A percentile compares a stretch with the other conserved stretches of the same genome.
These are phyloP conservation scores for Hericium coralloides DNA, from an alignment of 768 basidiomycete species.

Conservation along the genomic window DNA sequence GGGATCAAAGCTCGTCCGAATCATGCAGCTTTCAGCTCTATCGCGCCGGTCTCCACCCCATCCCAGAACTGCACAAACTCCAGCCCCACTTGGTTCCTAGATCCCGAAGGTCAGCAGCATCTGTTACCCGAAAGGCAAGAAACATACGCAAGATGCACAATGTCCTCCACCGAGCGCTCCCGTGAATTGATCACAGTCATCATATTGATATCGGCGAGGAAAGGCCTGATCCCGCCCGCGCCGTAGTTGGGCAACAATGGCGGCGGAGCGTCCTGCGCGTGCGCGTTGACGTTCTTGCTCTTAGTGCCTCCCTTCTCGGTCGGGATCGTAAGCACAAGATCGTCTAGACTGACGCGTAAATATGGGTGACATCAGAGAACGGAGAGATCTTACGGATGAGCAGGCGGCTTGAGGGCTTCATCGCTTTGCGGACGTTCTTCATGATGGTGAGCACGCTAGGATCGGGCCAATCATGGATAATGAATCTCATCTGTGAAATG, in stretches of 20 bases:
- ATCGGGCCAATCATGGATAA: conserved; percentile 28
- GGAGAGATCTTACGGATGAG: conserved; percentile 21
- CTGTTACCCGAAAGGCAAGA: not conserved
- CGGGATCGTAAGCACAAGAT: conserved; percentile 2
- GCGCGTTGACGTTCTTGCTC: not conserved
- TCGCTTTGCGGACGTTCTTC: conserved; percentile 21
- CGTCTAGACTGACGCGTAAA: not conserved
- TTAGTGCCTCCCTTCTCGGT: not conserved
- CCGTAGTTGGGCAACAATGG: conserved; percentile 13
- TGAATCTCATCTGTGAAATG: conserved; percentile 13
- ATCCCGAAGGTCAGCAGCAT: not conserved
- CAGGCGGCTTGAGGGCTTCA: conserved; percentile 22
- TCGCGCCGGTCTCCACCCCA: not conserved
- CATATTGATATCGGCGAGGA: conserved; percentile 10
- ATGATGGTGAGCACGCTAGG: conserved; percentile 19
- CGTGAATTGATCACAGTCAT: not conserved
- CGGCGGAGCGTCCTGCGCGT: conserved; percentile 1
- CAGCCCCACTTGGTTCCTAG: not conserved
- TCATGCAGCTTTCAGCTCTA: not conserved
- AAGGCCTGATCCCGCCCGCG: not conserved
- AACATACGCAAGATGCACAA: not conserved
- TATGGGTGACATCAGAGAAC: not conserved
- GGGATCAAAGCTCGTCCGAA: no score
- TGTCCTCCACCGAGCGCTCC: not conserved
- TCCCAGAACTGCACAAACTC: not conserved